Conservation (phyloP, 2,329 filamentous ascomycete genomes). For the Microdochium paspali region DNA sequence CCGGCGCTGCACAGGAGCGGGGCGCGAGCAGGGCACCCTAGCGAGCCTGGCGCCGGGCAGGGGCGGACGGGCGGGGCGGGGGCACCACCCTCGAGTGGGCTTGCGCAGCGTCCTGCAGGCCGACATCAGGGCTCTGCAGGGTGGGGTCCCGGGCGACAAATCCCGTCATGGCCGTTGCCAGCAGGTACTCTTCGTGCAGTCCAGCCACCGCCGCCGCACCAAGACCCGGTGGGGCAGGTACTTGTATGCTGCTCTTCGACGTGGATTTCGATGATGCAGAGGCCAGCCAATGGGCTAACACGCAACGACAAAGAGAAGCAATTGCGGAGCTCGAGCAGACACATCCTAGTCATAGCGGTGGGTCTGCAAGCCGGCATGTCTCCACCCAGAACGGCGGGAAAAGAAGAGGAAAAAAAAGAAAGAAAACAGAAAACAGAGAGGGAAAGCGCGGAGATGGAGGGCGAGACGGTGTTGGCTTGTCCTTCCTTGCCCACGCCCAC, state of each 20-base stretch:
- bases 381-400: background rate
- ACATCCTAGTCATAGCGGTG: background rate
- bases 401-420: constrained; percentile 3
- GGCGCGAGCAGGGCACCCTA: background rate
- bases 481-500: too few relatives aligned
- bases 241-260: background rate
- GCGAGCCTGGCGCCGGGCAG: background rate
- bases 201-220: background rate
- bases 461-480: background rate
- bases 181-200: too few relatives aligned
- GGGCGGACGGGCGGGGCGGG: background rate
- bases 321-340: background rate
- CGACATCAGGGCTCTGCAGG: background rate
- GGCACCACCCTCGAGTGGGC: background rate
- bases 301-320: constrained; percentile 1
- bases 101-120: background rate
- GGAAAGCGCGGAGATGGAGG: background rate
- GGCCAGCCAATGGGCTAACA: background rate
- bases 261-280: background rate
- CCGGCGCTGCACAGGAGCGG: background rate
- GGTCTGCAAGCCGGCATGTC: background rate
- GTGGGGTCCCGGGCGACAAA: background rate
- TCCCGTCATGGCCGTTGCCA: background rate
- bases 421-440: constrained; percentile 5
- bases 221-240: background rate